Conservation (phyloP, 768 basidiomycete species). For the Strobilomyces echinocephalus region DNA sequence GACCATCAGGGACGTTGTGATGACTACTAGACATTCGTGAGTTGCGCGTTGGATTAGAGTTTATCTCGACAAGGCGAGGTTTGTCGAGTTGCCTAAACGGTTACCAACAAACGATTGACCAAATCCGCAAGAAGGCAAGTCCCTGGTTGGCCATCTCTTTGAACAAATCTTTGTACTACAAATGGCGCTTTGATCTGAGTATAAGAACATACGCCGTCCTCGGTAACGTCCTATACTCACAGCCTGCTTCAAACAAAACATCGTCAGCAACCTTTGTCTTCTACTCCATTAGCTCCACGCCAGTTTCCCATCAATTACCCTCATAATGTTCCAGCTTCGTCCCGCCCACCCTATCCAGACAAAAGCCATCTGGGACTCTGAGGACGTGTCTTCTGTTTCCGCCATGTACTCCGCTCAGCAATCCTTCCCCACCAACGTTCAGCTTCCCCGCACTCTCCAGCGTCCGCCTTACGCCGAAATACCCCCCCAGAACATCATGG, state of each 20-base stretch:
- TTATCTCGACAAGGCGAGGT: constrained; percentile 15
- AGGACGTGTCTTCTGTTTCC: constrained; percentile 23
- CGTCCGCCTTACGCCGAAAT: constrained; percentile 59
- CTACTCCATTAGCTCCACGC: constrained; percentile 14
- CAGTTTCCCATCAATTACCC: constrained; percentile 6
- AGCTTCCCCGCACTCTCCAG: constrained; percentile 67
- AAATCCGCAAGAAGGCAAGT: constrained; percentile 29
- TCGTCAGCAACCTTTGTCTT: constrained; percentile 17
- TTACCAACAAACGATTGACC: constrained; percentile 32
- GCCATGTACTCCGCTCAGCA: constrained; percentile 30
- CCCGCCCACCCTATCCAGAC: constrained; percentile 34
- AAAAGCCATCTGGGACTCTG: constrained; percentile 35
- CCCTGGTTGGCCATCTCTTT: constrained; percentile 11
- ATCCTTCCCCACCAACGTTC: constrained; percentile 37
- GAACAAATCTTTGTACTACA: constrained; percentile 34
- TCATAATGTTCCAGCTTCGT: constrained; percentile 33
- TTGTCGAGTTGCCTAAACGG: constrained; percentile 25
- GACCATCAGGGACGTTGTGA: constrained; percentile 24
- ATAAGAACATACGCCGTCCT: constrained; percentile 25
- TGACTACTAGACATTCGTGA: constrained; percentile 21
- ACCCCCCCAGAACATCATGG: constrained; percentile 47
- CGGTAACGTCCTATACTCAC: constrained; percentile 14
- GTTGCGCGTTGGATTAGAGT: constrained; percentile 14
- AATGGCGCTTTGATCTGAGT: constrained; percentile 19
- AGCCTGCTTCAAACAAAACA: constrained; percentile 12